Evolutionary conservation across 1,284 basidiomycete genomes (phyloP).

Genomic region (Cutaneotrichosporon curvatum): DNA sequence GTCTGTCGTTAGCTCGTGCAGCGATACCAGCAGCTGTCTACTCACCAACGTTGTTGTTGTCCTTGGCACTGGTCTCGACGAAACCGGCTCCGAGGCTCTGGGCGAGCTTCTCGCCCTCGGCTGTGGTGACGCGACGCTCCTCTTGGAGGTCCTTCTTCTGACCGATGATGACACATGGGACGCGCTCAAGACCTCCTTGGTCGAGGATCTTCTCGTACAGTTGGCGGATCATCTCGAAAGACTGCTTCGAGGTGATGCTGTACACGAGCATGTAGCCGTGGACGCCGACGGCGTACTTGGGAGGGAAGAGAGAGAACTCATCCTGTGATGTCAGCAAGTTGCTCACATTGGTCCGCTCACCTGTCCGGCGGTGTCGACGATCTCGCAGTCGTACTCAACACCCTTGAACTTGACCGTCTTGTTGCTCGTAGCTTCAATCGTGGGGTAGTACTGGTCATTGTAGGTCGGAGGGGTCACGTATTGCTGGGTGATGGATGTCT

Average conservation of each 20-base stretch:
- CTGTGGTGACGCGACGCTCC: constrained; percentile 59
- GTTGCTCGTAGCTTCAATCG: constrained; percentile 82
- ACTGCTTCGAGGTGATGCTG: constrained; percentile 82
- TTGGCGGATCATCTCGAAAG: constrained; percentile 93
- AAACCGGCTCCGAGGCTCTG: constrained; percentile 66
- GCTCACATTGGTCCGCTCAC: constrained; percentile 41
- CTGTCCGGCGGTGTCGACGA: constrained; percentile 95
- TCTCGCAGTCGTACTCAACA: constrained; percentile 85
- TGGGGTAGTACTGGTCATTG: constrained; percentile 84
- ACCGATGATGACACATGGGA: constrained; percentile 94
- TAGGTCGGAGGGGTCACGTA: constrained; percentile 61
- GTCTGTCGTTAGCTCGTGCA: constrained; percentile 48
- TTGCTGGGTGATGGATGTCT: constrained; percentile 68
- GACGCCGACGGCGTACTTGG: constrained; percentile 73
- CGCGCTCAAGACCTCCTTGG: constrained; percentile 79
- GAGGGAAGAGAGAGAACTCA: constrained; percentile 74
- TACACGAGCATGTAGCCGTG: constrained; percentile 88
- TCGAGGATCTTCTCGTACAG: constrained; percentile 97
- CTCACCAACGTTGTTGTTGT: constrained; percentile 81
- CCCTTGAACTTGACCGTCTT: constrained; percentile 80
- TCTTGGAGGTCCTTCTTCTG: constrained; percentile 79
- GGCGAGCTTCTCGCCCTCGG: constrained; percentile 71
- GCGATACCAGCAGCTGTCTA: constrained; percentile 28
- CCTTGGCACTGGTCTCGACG: constrained; percentile 83
- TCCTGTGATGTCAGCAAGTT: constrained; percentile 54